A percentile compares a stretch with the other conserved stretches of the same genome.
These are phyloP conservation scores for Ulmus americana DNA, from an alignment of 331 rosid species.

Conservation along the genomic window DNA sequence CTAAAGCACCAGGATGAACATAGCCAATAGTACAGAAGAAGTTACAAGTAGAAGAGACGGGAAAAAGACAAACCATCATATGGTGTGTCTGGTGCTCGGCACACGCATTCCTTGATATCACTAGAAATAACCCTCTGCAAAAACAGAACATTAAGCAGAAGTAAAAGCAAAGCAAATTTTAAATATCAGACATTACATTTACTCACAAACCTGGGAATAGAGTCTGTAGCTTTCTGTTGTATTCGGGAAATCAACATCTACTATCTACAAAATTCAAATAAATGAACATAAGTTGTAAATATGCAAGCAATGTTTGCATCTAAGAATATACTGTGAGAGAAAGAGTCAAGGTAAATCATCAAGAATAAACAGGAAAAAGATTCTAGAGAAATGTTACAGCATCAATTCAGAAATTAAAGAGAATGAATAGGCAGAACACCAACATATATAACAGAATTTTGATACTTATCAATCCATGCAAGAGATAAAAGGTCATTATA, in stretches of 20 bases:
- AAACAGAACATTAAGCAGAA: constrained; percentile 28
- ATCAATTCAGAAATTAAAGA: not conserved
- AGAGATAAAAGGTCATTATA: not conserved
- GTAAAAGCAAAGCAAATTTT: constrained; percentile 10
- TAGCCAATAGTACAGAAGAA: constrained; percentile 8
- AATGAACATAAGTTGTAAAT: not conserved
- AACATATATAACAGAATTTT: not conserved
- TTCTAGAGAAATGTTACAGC: not conserved
- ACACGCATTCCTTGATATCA: constrained; percentile 98
- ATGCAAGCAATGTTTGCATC: not conserved
- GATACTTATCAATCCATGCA: not conserved
- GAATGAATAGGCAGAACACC: not conserved
- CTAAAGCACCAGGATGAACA: not conserved
- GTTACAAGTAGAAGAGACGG: constrained; percentile 12
- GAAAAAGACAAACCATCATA: constrained; percentile 68
- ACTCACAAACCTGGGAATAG: constrained; percentile 71
- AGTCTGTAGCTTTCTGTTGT: constrained; percentile 94
- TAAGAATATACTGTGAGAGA: not conserved
- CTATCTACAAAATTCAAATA: constrained; percentile 51
- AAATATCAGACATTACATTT: constrained; percentile 24
- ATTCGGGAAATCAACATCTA: constrained; percentile 79
- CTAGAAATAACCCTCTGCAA: constrained; percentile 87
- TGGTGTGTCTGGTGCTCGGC: constrained; percentile 96
- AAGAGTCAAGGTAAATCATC: not conserved
- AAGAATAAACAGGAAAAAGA: not conserved